Base-by-base conservation (phyloP, 306 rosid species). In the Inga laurina region DNA sequence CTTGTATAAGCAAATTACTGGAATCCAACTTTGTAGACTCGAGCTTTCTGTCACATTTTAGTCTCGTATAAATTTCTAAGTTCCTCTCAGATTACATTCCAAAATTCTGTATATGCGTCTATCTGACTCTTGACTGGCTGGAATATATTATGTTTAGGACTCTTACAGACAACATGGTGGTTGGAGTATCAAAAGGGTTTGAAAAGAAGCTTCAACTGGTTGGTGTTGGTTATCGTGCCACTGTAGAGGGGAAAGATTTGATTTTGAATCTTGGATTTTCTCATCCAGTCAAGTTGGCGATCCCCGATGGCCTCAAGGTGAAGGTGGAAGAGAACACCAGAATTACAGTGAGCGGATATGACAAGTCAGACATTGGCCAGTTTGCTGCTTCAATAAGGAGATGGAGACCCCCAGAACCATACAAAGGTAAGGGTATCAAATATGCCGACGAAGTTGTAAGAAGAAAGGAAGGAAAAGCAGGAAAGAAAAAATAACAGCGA, bases 371-470 rank as follows among this genome's bases (percentile, higher is more conserved):
- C 34, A 84, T 96, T 21, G 99, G 99, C 74, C 97, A 96, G 85
- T 94, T 94, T 89, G 98, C 98, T 82, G 98, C 97, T 68, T 90
- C 98, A 0, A 84, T 94, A 73, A 88, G 98, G 87, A 90, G 85
- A 86, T 96, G 99, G 97, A 92, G 99, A 83, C 99, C 99, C 19
- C 99, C 99, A 12, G 99, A 96, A 80, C 99, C 99, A 24, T 96
- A 96, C 84, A 96, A 96, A 80, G 99, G 99, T 71, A 96, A 96
- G 90, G 99, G 99, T 86, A 86, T 96, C 74, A 96, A 91, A 90
- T 96, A 96, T 88, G 97, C 97, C 21, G 98, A 96, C 79, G 97
- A 96, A 87, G 27, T 96, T 45, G 79, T 96, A 19, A 88, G 99
- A 87, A 91, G 98, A 82, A 94, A 96, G 89, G 99, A 94, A 81